phyloP scores from a whole-genome alignment of 2,329 filamentous ascomycete species.

The Alternaria viburni region DNA sequence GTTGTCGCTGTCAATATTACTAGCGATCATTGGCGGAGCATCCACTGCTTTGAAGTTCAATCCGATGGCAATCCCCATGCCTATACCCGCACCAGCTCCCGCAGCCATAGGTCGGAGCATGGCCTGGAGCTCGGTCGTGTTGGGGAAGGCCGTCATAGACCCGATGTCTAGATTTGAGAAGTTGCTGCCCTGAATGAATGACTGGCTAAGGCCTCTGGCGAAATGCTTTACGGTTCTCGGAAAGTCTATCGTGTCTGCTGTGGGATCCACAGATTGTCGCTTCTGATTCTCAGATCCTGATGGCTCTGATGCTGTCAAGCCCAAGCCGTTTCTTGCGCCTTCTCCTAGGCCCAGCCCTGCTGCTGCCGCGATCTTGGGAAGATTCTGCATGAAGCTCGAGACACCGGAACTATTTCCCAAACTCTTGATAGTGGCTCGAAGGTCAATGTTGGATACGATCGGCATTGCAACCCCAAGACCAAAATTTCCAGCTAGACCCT shows the following conservation, averaged over 20 bases:
- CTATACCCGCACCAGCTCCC: slow-evolving; percentile 38
- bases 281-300: background rate
- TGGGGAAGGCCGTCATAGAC: slow-evolving; percentile 3
- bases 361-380: slow-evolving; percentile 34
- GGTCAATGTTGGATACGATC: slow-evolving; percentile 30
- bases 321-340: slow-evolving; percentile 31
- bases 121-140: slow-evolving; percentile 11
- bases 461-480: slow-evolving; percentile 34
- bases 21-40: slow-evolving; percentile 4
- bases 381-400: slow-evolving; percentile 18
- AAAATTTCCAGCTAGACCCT: slow-evolving; percentile 33
- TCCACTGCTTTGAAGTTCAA: slow-evolving; percentile 18
- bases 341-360: slow-evolving; percentile 38
- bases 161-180: slow-evolving; percentile 17
- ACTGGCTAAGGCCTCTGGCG: slow-evolving; percentile 33
- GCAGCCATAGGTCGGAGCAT: slow-evolving; percentile 30
- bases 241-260: slow-evolving; percentile 17
- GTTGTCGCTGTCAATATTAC: slow-evolving; percentile 12
- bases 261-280: slow-evolving; percentile 15
- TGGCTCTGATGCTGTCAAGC: slow-evolving; percentile 13
- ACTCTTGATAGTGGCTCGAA: slow-evolving; percentile 24
- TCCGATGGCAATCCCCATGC: slow-evolving; percentile 32
- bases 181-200: slow-evolving; percentile 29
- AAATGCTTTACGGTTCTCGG: slow-evolving; percentile 27
- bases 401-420: slow-evolving; percentile 1